These are phyloP conservation scores for Cladosporium cucumerinum DNA, from an alignment of 2,329 filamentous ascomycete species.

Conservation along the genomic window DNA sequence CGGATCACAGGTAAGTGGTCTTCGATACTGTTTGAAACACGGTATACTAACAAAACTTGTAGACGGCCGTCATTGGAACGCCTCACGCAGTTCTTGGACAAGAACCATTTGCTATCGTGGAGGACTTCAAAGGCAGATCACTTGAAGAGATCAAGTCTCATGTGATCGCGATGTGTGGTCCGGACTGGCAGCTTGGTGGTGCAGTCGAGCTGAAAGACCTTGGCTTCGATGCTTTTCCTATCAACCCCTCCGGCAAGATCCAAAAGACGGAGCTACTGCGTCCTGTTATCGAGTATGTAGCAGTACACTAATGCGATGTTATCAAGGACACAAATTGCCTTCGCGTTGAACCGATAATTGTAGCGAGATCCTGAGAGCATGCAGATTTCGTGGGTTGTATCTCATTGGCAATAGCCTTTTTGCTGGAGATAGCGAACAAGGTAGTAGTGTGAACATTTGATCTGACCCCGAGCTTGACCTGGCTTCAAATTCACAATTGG, in stretches of 20 bases:
- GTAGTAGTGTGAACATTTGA: background rate
- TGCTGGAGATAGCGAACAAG: background rate
- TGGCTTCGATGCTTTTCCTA: slow-evolving; percentile 21
- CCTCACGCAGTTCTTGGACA: slow-evolving; percentile 21
- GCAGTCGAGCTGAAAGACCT: slow-evolving; percentile 22
- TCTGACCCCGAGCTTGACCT: background rate
- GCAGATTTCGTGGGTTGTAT: background rate
- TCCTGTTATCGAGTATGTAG: background rate
- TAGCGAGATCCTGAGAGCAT: background rate
- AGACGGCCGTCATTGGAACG: slow-evolving; percentile 21
- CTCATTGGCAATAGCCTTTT: background rate
- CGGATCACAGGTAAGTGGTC: slow-evolving; percentile 9
- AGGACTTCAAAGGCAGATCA: slow-evolving; percentile 19
- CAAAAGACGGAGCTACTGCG: background rate
- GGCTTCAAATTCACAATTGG: background rate
- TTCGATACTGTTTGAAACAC: background rate
- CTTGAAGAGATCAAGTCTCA: slow-evolving; percentile 19
- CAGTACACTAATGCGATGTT: background rate
- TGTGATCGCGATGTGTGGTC: slow-evolving; percentile 23
- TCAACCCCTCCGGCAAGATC: slow-evolving; percentile 30
- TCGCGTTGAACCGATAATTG: background rate
- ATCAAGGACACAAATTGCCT: background rate
- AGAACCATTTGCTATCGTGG: slow-evolving; percentile 23
- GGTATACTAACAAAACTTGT: background rate
- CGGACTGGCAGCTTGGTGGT: slow-evolving; percentile 23